A percentile compares a stretch with the other conserved stretches of the same genome.
Conservation (phyloP, 2,329 filamentous ascomycete genomes). For the Hypoxylon sp. region DNA sequence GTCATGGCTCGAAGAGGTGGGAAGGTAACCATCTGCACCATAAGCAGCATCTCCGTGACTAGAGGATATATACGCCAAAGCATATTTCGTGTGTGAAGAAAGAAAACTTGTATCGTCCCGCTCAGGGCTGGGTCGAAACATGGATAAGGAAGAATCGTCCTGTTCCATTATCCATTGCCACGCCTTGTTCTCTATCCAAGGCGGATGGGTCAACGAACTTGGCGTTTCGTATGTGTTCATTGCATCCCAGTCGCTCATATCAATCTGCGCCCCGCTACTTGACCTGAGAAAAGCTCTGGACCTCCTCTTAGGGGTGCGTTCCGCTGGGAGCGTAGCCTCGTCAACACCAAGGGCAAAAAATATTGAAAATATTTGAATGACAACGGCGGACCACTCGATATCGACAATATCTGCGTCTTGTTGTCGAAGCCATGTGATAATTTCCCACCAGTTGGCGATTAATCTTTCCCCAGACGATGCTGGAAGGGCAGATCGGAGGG, state of each 20-base stretch:
- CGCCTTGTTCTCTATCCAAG: conserved; percentile 73
- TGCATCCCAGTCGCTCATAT: conserved; percentile 61
- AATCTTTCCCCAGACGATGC: conserved; percentile 72
- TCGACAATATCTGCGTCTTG: conserved; percentile 65
- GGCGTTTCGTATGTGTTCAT: conserved; percentile 64
- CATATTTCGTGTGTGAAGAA: conserved; percentile 68
- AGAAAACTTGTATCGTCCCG: conserved; percentile 60
- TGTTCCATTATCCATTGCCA: conserved; percentile 82
- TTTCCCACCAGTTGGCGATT: conserved; percentile 80
- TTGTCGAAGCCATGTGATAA: conserved; percentile 76
- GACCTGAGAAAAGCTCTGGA: conserved; percentile 52
- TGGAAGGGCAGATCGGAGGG: conserved; percentile 75
- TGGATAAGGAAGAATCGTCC: conserved; percentile 57
- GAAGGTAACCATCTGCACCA: conserved; percentile 72
- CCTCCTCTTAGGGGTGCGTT: conserved; percentile 41
- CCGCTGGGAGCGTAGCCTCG: conserved; percentile 48
- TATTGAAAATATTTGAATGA: conserved; percentile 74
- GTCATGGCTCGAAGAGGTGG: conserved; percentile 69
- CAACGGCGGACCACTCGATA: conserved; percentile 78
- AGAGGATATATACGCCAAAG: conserved; percentile 76
- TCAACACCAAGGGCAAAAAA: conserved; percentile 70
- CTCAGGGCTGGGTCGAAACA: conserved; percentile 48
- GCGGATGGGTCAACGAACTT: conserved; percentile 65
- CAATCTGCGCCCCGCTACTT: conserved; percentile 53
- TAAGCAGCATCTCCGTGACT: conserved; percentile 69